Evolutionary conservation across 2,329 filamentous ascomycete genomes (phyloP), one percentile per base, ranked within the genome.

Genomic region (Aureobasidium sp.): DNA sequence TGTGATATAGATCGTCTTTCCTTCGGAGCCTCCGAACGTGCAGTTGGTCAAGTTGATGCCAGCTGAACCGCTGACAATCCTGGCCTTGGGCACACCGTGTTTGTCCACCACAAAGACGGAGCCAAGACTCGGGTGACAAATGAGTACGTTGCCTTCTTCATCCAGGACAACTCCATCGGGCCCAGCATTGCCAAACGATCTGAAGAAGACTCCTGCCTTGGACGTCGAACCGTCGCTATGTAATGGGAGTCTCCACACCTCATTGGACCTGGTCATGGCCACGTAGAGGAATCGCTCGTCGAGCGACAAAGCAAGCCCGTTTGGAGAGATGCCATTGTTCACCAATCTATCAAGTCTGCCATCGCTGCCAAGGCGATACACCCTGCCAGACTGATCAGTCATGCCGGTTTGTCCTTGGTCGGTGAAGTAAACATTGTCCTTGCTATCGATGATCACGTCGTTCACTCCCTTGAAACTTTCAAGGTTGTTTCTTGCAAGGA

Each of bases 381-480:
- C 74, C 12, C 70, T 70, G 0, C 76, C 76, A 0, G 75, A 76
- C 7, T 66, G 76, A 29, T 79, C 77, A 0, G 73, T 76, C 67
- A 78, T 71, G 4, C 76, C 75, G 0, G 76, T 78, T 52, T 78
- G 76, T 0, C 77, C 76, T 66, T 79, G 77, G 45, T 79, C 76
- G 1, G 77, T 78, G 39, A 79, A 79, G 66, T 77, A 79, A 3
- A 79, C 63, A 31, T 75, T 73, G 3, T 69, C 67, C 15, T 70
- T 69, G 0, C 72, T 75, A 31, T 75, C 74, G 4, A 77, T 53
- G 17, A 77, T 71, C 1, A 79, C 65, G 58, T 79, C 76, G 52
- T 79, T 79, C 0, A 72, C 73, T 0, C 76, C 76, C 59, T 78
- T 78, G 67, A 79, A 78, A 4, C 75, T 69, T 49, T 78, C 76